Evolutionary conservation across 352 stramenopile genomes (phyloP), one percentile per base, ranked within the genome.

Genomic region (Phytophthora sp.): DNA sequence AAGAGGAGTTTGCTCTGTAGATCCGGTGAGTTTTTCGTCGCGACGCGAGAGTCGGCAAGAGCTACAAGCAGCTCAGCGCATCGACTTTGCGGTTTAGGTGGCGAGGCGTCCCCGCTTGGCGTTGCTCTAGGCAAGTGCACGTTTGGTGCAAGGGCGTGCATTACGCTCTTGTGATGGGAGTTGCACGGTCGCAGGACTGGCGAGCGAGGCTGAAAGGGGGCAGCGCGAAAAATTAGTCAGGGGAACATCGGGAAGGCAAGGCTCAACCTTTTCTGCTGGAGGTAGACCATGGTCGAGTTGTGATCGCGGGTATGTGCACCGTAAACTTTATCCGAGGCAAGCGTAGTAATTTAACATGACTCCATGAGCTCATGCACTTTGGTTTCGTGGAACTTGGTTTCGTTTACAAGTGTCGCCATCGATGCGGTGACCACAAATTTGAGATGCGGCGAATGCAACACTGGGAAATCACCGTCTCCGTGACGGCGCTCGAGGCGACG

Each of bases 1-100:
- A 68, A 21, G 58, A 64, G 38, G 58, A 69, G 31, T 58, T 72
- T 21, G 57, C 57, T 5, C 38, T 72, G 51, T 72, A 71, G 44
- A 69, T 60, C 55, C 55, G 46, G 61, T 44, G 18, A 15, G 21
- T 48, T 60, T 18, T 46, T 23, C n/a, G 60, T 68, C 59, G 37
- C 17, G 51, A 55, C 53, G 60, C 43, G 8, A 42, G 30, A 52
- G 43, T 12, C 31, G 13, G 15, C 27, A 52, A 15, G 13, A 30
- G 37, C n/a, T 23, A 43, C 10, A 58, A 54, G n/a, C 34, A 57
- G 23, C 31, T 58, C 35, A 53, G 57, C 24, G 32, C 42, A 63
- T 63, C 38, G 51, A 28, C 17, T 48, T 62, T 26, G 41, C 26
- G 15, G 34, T 35, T 52, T 11, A 50, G 28, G 46, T 37, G 18